Percentiles rank a stretch among this genome's conserved stretches.
These are phyloP conservation scores for Linum usitatissimum DNA, from an alignment of 345 rosid species.

Conservation along the genomic window DNA sequence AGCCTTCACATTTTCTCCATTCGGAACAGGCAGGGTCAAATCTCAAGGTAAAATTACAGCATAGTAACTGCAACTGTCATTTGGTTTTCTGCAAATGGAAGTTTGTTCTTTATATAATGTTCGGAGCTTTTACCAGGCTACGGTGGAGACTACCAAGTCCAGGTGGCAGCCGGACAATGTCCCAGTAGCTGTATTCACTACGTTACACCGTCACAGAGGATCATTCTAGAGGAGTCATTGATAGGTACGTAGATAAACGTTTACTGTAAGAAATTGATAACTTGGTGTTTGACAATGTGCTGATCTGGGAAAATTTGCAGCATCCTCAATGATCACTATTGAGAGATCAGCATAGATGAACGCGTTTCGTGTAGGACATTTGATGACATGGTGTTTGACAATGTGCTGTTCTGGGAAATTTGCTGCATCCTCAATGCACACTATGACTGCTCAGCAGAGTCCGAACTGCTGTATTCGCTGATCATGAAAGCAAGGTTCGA, in stretches of 20 bases:
- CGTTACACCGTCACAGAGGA: constrained; percentile 75
- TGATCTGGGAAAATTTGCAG: constrained; percentile 22
- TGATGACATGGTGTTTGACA: background rate
- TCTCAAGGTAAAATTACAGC: constrained; percentile 49
- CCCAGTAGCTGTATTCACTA: constrained; percentile 82
- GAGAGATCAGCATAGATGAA: too few species aligned
- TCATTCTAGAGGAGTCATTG: constrained; percentile 70
- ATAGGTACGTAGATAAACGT: constrained; percentile 32
- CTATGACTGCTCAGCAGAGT: constrained; percentile 70
- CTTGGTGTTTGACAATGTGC: background rate
- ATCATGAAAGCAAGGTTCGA: constrained; percentile 69
- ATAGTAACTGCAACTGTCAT: background rate
- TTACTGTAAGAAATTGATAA: too few species aligned
- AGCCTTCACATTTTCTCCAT: constrained; percentile 43
- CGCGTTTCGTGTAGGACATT: too few species aligned
- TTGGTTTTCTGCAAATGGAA: background rate
- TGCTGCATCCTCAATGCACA: constrained; percentile 52
- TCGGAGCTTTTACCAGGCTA: constrained; percentile 33
- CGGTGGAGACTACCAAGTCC: constrained; percentile 63
- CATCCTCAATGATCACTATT: constrained; percentile 42
- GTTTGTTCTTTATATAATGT: background rate
- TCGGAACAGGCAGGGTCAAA: constrained; percentile 62
- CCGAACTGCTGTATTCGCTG: constrained; percentile 62
- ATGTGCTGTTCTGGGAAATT: constrained; percentile 1
- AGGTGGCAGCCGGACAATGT: constrained; percentile 73